A percentile compares a stretch with the other conserved stretches of the same genome.
Evolutionary conservation across 495 filamentous ascomycete genomes (phyloP).

Genomic region (Corynascus novoguineensis): DNA sequence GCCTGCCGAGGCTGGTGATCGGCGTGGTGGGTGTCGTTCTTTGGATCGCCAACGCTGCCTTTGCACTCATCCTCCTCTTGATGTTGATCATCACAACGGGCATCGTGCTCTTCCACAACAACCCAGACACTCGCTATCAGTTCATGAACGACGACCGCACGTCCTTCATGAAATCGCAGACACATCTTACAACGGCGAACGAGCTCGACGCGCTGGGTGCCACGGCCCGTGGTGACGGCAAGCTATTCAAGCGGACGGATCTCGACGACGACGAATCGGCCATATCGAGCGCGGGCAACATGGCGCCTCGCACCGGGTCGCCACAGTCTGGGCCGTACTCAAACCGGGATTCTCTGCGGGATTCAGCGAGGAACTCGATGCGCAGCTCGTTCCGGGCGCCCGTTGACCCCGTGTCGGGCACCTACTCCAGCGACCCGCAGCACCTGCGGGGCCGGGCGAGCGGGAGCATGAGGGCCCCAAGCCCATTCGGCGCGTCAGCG

Average conservation of each 20-base stretch:
- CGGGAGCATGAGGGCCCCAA: conserved; percentile 24
- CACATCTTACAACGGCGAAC: conserved; percentile 66
- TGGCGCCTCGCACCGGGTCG: conserved; percentile 22
- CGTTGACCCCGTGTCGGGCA: conserved; percentile 2
- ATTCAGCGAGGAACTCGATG: conserved; percentile 11
- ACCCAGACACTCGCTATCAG: conserved; percentile 93
- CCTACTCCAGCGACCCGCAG: not conserved
- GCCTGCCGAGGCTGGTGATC: conserved; percentile 77
- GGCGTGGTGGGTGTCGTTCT: conserved; percentile 93
- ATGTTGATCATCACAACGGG: conserved; percentile 81
- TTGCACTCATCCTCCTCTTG: conserved; percentile 77
- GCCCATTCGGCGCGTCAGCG: conserved; percentile 20
- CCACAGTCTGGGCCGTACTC: conserved; percentile 17
- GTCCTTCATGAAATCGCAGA: conserved; percentile 97
- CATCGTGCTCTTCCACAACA: conserved; percentile 83
- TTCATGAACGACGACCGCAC: conserved; percentile 94
- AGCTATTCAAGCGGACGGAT: conserved; percentile 57
- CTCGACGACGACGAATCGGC: conserved; percentile 77
- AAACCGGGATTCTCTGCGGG: not conserved
- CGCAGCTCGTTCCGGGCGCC: conserved; percentile 15
- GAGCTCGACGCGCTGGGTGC: conserved; percentile 91
- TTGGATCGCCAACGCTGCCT: conserved; percentile 85
- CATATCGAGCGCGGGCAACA: conserved; percentile 38
- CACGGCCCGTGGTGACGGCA: conserved; percentile 79
- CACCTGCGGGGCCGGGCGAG: conserved; percentile 17